phyloP scores from a whole-genome alignment of 148 eudicot genomes.

The Chenopodium formosanum region DNA sequence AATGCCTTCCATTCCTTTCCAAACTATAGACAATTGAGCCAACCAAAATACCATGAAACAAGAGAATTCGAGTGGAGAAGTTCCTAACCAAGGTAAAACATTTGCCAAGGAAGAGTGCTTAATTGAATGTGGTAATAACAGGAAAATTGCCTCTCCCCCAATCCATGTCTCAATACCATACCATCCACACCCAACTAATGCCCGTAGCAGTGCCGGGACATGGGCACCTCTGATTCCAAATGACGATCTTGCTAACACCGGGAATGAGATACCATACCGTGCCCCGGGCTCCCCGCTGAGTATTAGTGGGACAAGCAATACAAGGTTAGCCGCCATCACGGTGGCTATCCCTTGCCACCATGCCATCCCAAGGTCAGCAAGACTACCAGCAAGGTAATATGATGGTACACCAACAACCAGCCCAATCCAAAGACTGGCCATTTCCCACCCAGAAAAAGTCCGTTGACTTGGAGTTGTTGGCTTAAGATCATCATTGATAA shows the following conservation, averaged over 20 bases:
- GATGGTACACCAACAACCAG: slow-evolving; percentile 92
- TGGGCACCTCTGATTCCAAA: slow-evolving; percentile 91
- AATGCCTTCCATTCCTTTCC: slow-evolving; percentile 94
- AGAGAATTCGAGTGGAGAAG: slow-evolving; percentile 72
- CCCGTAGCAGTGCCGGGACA: slow-evolving; percentile 71
- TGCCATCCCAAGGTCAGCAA: slow-evolving; percentile 92
- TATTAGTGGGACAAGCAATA: slow-evolving; percentile 59
- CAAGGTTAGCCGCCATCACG: slow-evolving; percentile 70
- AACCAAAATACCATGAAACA: slow-evolving; percentile 82
- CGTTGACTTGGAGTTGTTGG: slow-evolving; percentile 60
- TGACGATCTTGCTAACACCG: slow-evolving; percentile 80
- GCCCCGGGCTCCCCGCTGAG: slow-evolving; percentile 89
- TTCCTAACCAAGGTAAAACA: slow-evolving; percentile 68
- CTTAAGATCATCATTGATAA: slow-evolving; percentile 71
- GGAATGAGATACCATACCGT: slow-evolving; percentile 78
- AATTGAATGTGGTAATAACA: slow-evolving; percentile 54
- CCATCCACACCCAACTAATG: slow-evolving; percentile 96
- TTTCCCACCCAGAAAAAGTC: slow-evolving; percentile 74
- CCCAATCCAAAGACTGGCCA: slow-evolving; percentile 90
- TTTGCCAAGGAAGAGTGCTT: slow-evolving; percentile 43
- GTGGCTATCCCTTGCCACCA: slow-evolving; percentile 99
- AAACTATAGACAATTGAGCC: slow-evolving; percentile 64
- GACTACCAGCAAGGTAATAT: slow-evolving; percentile 91
- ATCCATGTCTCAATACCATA: slow-evolving; percentile 97
- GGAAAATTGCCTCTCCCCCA: slow-evolving; percentile 85